Conservation (phyloP, 1,284 basidiomycete species). For the Peniophora sp. region DNA sequence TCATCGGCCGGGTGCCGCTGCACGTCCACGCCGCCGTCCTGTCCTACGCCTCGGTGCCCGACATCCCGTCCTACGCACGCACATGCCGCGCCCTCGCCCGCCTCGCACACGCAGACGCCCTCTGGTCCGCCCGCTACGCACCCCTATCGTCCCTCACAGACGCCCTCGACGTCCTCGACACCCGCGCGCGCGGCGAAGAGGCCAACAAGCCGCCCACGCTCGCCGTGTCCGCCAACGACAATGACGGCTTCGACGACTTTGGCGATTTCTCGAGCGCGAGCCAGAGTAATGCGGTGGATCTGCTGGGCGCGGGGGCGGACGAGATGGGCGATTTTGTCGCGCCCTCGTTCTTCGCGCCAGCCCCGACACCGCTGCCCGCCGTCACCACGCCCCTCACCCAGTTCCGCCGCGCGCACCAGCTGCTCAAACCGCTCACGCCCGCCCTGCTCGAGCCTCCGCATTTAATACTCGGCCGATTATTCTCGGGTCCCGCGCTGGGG, state of each 20-base stretch:
- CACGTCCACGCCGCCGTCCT: slow-evolving; percentile 72
- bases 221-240: slow-evolving; percentile 41
- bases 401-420: slow-evolving; percentile 58
- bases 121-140: slow-evolving; percentile 71
- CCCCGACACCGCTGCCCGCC: slow-evolving; percentile 13
- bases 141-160: slow-evolving; percentile 45
- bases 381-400: slow-evolving; percentile 27
- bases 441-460: slow-evolving; percentile 40
- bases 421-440: slow-evolving; percentile 54
- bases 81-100: slow-evolving; percentile 56
- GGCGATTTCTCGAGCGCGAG: slow-evolving; percentile 71
- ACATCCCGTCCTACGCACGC: slow-evolving; percentile 69
- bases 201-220: slow-evolving; percentile 47
- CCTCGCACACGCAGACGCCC: slow-evolving; percentile 59
- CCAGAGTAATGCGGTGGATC: not conserved
- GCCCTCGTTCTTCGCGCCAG: slow-evolving; percentile 17
- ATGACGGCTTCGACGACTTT: slow-evolving; percentile 61
- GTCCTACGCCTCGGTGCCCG: slow-evolving; percentile 65
- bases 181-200: slow-evolving; percentile 23
- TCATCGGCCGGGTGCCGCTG: slow-evolving; percentile 73
- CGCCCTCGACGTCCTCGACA: slow-evolving; percentile 55
- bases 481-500: slow-evolving; percentile 23
- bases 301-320: slow-evolving; percentile 24
- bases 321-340: slow-evolving; percentile 56
- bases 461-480: slow-evolving; percentile 53